phyloP scores from a whole-genome alignment of 768 basidiomycete genomes.

The Clitopilus hobsonii region DNA sequence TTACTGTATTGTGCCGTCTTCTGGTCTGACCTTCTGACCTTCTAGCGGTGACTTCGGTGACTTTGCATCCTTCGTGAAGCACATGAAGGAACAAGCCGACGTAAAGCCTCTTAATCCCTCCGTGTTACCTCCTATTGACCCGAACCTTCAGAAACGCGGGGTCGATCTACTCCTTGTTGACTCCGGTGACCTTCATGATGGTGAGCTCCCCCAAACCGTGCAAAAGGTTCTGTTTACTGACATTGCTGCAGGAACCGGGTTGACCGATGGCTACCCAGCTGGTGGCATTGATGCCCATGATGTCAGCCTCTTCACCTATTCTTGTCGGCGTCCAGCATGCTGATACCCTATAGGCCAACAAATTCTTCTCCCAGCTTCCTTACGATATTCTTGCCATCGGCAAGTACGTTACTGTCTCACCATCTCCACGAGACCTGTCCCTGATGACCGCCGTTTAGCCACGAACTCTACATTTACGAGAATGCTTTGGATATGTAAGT shows the following conservation, averaged over 20 bases:
- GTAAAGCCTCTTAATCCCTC: slow-evolving; percentile 23
- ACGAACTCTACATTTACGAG: slow-evolving; percentile 76
- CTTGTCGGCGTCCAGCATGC: not conserved
- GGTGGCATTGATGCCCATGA: slow-evolving; percentile 72
- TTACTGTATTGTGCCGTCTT: too few relatives aligned
- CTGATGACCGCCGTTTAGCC: slow-evolving; percentile 32
- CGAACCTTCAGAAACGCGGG: slow-evolving; percentile 44
- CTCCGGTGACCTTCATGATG: slow-evolving; percentile 76
- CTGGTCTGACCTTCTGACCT: not conserved
- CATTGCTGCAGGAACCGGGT: slow-evolving; percentile 53
- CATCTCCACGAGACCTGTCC: not conserved
- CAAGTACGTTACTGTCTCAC: slow-evolving; percentile 46
- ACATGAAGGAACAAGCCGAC: slow-evolving; percentile 65
- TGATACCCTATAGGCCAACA: slow-evolving; percentile 50
- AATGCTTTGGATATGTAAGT: slow-evolving; percentile 63
- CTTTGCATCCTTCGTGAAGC: slow-evolving; percentile 14
- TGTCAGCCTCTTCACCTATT: slow-evolving; percentile 28
- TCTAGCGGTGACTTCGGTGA: slow-evolving; percentile 29
- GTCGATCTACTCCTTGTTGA: slow-evolving; percentile 84
- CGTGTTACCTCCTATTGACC: not conserved
- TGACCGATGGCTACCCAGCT: slow-evolving; percentile 69
- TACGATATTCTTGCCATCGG: slow-evolving; percentile 85
- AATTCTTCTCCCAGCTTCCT: slow-evolving; percentile 66
- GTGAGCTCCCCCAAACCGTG: slow-evolving; percentile 18
- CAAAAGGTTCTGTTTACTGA: not conserved